These are phyloP conservation scores for Coemansia sp. DNA, from an alignment of 371 early-diverging fungal species.

Conservation along the genomic window DNA sequence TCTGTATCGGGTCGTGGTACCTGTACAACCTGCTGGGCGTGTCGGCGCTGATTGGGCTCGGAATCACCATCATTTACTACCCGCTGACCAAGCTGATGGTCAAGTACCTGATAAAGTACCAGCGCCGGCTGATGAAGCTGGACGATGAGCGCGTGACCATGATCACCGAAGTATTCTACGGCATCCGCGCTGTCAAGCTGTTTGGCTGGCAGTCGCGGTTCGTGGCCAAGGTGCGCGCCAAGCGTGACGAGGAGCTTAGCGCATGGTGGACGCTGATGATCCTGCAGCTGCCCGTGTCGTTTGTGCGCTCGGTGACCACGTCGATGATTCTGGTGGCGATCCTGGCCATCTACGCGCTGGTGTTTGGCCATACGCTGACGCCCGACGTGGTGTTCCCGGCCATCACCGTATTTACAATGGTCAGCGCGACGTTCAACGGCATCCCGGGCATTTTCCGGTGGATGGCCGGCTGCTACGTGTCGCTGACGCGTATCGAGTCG, in stretches of 20 bases:
- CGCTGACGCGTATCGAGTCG: constrained; percentile 69
- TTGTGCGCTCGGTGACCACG: constrained; percentile 50
- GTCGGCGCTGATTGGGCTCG: constrained; percentile 65
- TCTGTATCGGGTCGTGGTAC: constrained; percentile 61
- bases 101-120: constrained; percentile 55
- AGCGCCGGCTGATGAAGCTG: constrained; percentile 58
- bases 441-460: constrained; percentile 67
- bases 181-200: constrained; percentile 77
- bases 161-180: constrained; percentile 64
- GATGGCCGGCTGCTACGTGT: constrained; percentile 69
- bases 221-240: constrained; percentile 33
- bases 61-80: constrained; percentile 60
- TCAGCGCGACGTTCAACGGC: constrained; percentile 68
- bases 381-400: constrained; percentile 66
- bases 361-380: constrained; percentile 61
- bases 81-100: constrained; percentile 64
- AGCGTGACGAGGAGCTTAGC: constrained; percentile 49
- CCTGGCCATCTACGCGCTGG: constrained; percentile 65
- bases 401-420: constrained; percentile 62
- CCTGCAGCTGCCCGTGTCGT: constrained; percentile 51
- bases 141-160: constrained; percentile 60
- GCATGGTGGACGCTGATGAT: constrained; percentile 56
- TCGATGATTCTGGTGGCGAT: constrained; percentile 61
- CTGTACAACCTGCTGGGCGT: constrained; percentile 65
- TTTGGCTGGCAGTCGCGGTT: constrained; percentile 81